Evolutionary conservation across 148 eudicot species (phyloP).

Genomic region (Polygonum aviculare): DNA sequence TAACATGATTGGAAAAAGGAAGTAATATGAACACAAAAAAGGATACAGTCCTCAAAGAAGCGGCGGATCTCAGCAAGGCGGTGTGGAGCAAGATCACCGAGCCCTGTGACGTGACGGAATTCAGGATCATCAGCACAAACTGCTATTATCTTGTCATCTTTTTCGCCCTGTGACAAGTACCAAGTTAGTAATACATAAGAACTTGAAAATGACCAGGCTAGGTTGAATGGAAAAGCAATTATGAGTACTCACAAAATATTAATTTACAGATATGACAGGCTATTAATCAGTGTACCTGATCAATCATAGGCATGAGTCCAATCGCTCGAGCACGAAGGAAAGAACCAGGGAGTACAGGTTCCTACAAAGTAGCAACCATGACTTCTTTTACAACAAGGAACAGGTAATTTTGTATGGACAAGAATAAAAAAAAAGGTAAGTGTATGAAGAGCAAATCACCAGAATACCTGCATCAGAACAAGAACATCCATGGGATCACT

Average conservation of each 20-base stretch:
- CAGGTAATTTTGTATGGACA: neutral
- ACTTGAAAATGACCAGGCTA: neutral
- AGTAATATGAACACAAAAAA: conserved; percentile 9
- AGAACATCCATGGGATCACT: conserved; percentile 92
- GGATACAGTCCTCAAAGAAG: conserved; percentile 96
- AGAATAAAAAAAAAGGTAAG: neutral
- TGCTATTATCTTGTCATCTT: conserved; percentile 91
- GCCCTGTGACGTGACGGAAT: conserved; percentile 63
- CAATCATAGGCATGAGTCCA: conserved; percentile 97
- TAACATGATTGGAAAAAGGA: neutral
- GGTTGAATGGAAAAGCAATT: neutral
- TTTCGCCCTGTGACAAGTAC: conserved; percentile 52
- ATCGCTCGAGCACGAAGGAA: conserved; percentile 95
- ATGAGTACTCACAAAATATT: neutral
- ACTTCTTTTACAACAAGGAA: neutral
- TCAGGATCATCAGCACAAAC: conserved; percentile 96
- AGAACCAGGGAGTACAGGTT: conserved; percentile 78
- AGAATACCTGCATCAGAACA: conserved; percentile 80
- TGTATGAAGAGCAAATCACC: conserved; percentile 17
- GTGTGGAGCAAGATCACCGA: conserved; percentile 77
- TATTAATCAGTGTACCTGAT: conserved; percentile 50
- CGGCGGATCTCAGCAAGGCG: conserved; percentile 92
- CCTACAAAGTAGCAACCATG: conserved; percentile 27
- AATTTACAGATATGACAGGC: neutral
- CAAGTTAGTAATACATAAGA: neutral